Conservation (phyloP, 805 yeast species). For the Lipomyces oligophaga region DNA sequence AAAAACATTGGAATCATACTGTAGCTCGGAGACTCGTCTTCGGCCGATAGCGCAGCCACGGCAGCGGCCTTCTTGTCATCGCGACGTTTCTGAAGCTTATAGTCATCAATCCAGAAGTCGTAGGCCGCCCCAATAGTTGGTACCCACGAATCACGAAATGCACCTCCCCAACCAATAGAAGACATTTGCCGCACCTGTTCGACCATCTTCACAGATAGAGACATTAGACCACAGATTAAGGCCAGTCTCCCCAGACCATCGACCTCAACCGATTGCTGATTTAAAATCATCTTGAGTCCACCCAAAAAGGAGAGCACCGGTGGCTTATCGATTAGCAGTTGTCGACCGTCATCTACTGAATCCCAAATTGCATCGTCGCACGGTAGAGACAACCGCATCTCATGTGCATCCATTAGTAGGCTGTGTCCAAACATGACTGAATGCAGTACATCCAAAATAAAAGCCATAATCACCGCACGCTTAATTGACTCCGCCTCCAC, state of each 20-base stretch:
- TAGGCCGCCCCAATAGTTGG: conserved; percentile 64
- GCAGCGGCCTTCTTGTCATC: background rate
- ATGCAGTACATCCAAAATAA: conserved; percentile 74
- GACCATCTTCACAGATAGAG: conserved; percentile 67
- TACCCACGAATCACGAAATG: conserved; percentile 56
- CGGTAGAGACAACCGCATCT: conserved; percentile 58
- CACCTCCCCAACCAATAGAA: conserved; percentile 44
- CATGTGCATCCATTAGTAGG: conserved; percentile 53
- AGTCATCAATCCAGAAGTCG: conserved; percentile 57
- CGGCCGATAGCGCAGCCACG: background rate
- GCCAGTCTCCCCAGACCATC: conserved; percentile 63
- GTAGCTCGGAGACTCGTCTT: background rate
- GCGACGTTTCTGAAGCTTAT: conserved; percentile 4
- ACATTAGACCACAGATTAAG: conserved; percentile 59
- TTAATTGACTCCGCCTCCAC: conserved; percentile 75
- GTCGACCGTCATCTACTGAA: conserved; percentile 25
- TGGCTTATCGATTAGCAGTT: conserved; percentile 14
- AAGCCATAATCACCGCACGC: conserved; percentile 74
- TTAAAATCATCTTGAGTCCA: conserved; percentile 55
- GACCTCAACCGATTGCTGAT: conserved; percentile 46
- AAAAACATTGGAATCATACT: conserved; percentile 13
- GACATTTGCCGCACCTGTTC: conserved; percentile 62
- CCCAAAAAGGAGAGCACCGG: conserved; percentile 48
- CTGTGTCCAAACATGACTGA: conserved; percentile 76
- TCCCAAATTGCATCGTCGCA: conserved; percentile 63